phyloP scores from a whole-genome alignment of 805 yeast species.

The Candida lessepsii region DNA sequence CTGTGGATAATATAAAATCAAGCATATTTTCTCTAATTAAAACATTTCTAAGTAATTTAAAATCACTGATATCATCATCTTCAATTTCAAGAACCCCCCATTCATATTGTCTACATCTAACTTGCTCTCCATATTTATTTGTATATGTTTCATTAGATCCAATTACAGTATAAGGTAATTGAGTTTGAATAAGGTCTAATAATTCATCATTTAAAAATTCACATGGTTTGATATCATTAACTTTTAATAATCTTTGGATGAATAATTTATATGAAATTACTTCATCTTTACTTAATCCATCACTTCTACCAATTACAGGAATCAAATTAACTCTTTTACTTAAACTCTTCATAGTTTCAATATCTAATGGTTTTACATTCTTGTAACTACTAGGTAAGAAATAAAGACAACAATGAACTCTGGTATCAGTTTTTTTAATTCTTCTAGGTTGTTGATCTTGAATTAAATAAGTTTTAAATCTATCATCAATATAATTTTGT shows the following conservation, averaged over 20 bases:
- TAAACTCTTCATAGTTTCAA: conserved; percentile 34
- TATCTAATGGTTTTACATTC: conserved; percentile 40
- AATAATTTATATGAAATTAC: conserved; percentile 23
- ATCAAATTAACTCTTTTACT: conserved; percentile 35
- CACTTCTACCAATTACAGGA: conserved; percentile 40
- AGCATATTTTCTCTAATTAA: conserved; percentile 70
- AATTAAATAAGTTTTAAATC: conserved; percentile 59
- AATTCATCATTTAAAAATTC: conserved; percentile 30
- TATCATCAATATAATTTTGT: conserved; percentile 74
- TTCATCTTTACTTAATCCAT: conserved; percentile 29
- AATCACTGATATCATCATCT: conserved; percentile 76
- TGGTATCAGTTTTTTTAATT: conserved; percentile 45
- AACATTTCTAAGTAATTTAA: conserved; percentile 58
- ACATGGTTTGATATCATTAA: conserved; percentile 30
- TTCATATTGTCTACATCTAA: conserved; percentile 72
- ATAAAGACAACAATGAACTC: conserved; percentile 85
- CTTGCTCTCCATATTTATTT: conserved; percentile 37
- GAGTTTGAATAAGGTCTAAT: conserved; percentile 29
- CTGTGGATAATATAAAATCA: conserved; percentile 75
- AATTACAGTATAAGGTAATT: conserved; percentile 70
- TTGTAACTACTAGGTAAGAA: conserved; percentile 70
- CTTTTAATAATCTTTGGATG: conserved; percentile 23
- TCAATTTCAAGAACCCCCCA: conserved; percentile 92
- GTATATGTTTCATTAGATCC: conserved; percentile 51
- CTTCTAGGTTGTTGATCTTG: conserved; percentile 60